These are phyloP conservation scores for Exobasidium rhododendri DNA, from an alignment of 1,284 basidiomycete genomes.

Conservation along the genomic window DNA sequence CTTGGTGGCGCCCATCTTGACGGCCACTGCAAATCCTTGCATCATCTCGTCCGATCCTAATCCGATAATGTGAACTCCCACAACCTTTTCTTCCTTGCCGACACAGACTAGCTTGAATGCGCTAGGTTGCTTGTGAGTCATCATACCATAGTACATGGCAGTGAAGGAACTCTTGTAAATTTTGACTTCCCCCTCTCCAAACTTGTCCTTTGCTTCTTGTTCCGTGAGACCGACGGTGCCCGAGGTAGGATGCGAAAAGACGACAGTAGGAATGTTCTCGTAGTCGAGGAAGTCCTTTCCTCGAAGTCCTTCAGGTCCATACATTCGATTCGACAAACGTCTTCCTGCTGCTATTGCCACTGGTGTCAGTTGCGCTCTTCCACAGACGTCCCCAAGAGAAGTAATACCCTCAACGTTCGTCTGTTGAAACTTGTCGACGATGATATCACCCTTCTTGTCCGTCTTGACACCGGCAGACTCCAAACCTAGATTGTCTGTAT, in stretches of 20 bases:
- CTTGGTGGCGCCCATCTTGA: conserved; percentile 76
- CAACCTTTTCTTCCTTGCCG: conserved; percentile 85
- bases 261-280: conserved; percentile 71
- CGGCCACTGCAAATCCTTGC: conserved; percentile 89
- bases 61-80: conserved; percentile 91
- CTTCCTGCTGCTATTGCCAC: conserved; percentile 96
- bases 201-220: conserved; percentile 79
- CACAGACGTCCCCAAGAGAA: conserved; percentile 86
- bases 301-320: conserved; percentile 67
- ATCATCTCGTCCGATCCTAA: conserved; percentile 77
- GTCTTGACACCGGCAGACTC: conserved; percentile 74
- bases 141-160: conserved; percentile 53
- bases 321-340: conserved; percentile 81
- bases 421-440: conserved; percentile 83
- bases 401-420: conserved; percentile 69
- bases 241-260: conserved; percentile 56
- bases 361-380: conserved; percentile 90
- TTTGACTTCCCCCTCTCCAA: conserved; percentile 79
- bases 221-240: conserved; percentile 64
- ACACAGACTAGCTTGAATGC: conserved; percentile 85
- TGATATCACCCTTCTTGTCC: conserved; percentile 73
- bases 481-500: conserved; percentile 74
- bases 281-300: conserved; percentile 75
- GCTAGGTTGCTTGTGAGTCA: conserved; percentile 63
- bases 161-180: conserved; percentile 68